phyloP scores from a whole-genome alignment of 768 basidiomycete species.

The Phlebiopsis gigantea region DNA sequence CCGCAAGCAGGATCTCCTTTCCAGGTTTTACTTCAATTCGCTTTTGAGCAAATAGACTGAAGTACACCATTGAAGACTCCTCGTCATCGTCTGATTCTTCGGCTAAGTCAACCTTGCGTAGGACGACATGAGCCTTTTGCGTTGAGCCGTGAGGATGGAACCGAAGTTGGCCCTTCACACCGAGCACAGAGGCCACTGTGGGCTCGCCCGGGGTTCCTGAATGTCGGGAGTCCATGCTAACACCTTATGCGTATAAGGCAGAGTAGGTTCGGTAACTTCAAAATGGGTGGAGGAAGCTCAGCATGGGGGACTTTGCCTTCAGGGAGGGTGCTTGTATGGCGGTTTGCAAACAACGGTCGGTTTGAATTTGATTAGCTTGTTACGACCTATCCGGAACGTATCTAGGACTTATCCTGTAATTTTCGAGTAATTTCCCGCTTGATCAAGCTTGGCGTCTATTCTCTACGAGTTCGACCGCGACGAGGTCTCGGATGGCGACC shows the following conservation, averaged over 20 bases:
- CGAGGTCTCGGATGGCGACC: too few species aligned
- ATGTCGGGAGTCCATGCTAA: background rate
- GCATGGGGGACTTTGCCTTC: constrained; percentile 7
- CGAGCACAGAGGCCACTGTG: constrained; percentile 50
- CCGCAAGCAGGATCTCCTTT: constrained; percentile 61
- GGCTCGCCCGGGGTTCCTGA: constrained; percentile 16
- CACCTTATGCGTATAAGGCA: background rate
- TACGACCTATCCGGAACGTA: background rate
- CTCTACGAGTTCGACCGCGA: too few species aligned
- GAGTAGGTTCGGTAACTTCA: constrained; percentile 11
- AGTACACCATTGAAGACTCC: constrained; percentile 39
- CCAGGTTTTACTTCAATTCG: constrained; percentile 66
- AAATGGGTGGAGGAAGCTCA: constrained; percentile 9
- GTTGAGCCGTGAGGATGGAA: constrained; percentile 61
- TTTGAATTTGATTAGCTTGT: background rate
- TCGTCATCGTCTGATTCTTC: constrained; percentile 41
- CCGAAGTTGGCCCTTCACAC: constrained; percentile 56
- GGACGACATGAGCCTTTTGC: constrained; percentile 63
- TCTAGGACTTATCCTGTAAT: background rate
- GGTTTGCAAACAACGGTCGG: constrained; percentile 9
- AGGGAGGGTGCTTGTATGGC: constrained; percentile 3
- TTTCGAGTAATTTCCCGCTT: too few species aligned
- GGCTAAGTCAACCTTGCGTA: constrained; percentile 52
- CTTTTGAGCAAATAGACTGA: constrained; percentile 64
- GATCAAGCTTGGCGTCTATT: too few species aligned